Evolutionary conservation across 163 green algal genomes (phyloP), one percentile per base, ranked within the genome.

Genomic region (Scenedesmus sp.): DNA sequence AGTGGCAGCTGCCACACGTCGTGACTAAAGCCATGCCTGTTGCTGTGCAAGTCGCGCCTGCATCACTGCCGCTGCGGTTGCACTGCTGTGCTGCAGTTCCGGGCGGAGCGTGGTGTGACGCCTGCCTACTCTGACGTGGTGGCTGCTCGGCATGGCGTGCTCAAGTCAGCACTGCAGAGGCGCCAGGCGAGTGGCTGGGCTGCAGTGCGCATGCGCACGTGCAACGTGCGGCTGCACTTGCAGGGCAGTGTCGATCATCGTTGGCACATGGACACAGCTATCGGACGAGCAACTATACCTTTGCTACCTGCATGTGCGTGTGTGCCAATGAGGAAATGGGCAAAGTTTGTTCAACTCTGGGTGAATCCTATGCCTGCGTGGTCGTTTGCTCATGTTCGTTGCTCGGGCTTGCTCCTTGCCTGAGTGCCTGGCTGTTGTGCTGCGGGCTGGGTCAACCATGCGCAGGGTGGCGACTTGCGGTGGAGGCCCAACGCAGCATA

Each of bases 391-490:
- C 49, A 59, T 70, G 13, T 86, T 44, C 20, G 20, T 3, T n/a
- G 56, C 3, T 33, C 56, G n/a, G 15, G 2, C 16, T 42, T 56
- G 3, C 46, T 37, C 68, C 9, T 30, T 7, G 16, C 22, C 3
- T 81, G 12, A 1, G 2, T 72, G 53, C 0, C 7, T 24, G 76
- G 46, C 56, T 44, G 56, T 46, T 85, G n/a, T 40, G 5, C 4
- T 56, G 26, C n/a, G 76, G 46, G 18, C 0, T 42, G n/a, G n/a
- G n/a, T n/a, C n/a, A n/a, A n/a, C 22, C 65, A 46, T 53, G 30
- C 9, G 26, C 80, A 92, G 88, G 88, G 42, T 79, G 88, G 88
- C 44, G 73, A 92, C 70, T 33, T 88, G 76, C 88, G 88, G 65
- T 92, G 88, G 88, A 46, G 61, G 12, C 88, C 88, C 2, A 51